Conservation (phyloP, 805 yeast genomes). For the Kazachstania bromeliacearum region DNA sequence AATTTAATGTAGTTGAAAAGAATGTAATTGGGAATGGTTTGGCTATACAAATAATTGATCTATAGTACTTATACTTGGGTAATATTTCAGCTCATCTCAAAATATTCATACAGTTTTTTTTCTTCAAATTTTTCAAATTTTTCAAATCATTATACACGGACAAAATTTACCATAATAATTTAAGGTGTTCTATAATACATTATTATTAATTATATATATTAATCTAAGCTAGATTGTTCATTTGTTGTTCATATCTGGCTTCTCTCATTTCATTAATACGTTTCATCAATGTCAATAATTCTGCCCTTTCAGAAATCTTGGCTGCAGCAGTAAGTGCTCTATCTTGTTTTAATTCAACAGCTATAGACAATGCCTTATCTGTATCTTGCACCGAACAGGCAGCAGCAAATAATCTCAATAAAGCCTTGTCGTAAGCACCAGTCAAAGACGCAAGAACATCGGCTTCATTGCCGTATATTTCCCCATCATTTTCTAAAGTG, state of each 20-base stretch:
- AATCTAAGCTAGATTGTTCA: conserved; percentile 11
- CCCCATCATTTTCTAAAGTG: conserved; percentile 39
- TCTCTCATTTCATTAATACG: conserved; percentile 48
- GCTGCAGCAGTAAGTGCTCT: conserved; percentile 77
- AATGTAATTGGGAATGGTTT: too few species aligned
- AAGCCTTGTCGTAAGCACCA: conserved; percentile 59
- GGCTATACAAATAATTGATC: too few species aligned
- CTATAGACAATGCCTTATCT: conserved; percentile 61
- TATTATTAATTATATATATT: too few species aligned
- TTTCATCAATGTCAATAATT: conserved; percentile 42
- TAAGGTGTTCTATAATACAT: too few species aligned
- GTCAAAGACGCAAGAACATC: conserved; percentile 47
- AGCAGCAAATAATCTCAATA: conserved; percentile 64
- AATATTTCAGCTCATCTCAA: conserved; percentile 21
- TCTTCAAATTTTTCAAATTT: too few species aligned
- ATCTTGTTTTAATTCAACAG: conserved; percentile 59
- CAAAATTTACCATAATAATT: too few species aligned
- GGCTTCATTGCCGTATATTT: conserved; percentile 35
- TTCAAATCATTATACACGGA: conserved; percentile 9
- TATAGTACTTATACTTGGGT: too few species aligned
- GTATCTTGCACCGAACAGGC: conserved; percentile 61
- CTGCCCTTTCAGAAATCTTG: conserved; percentile 71
- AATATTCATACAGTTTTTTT: too few species aligned
- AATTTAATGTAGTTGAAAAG: too few species aligned
- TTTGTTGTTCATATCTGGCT: conserved; percentile 23